phyloP scores from a whole-genome alignment of 129 eudicot genomes.

The Daucus carota region DH1_v3.0 NC_030381.2:51557501-51558000 shows the following conservation, averaged over 20 bases:
- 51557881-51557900: no score
- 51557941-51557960: no score
- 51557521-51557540: slow-evolving; percentile 98
- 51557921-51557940: no score
- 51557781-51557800: no score
- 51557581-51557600: slow-evolving; percentile 2
- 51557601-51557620: background rate
- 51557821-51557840: no score
- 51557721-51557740: background rate
- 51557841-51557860: no score
- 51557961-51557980: no score
- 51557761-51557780: no score
- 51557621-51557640: slow-evolving; percentile 15
- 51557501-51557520: slow-evolving; percentile 97
- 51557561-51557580: background rate
- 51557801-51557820: no score
- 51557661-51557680: background rate
- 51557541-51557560: slow-evolving; percentile 55
- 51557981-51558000: no score
- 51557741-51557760: background rate
- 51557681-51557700: background rate
- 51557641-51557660: background rate
- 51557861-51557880: no score
- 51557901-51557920: no score
- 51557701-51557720: background rate